Evolutionary conservation across 2,329 filamentous ascomycete genomes (phyloP), one percentile per base, ranked within the genome.

Genomic region (Microdochium nivale): DNA sequence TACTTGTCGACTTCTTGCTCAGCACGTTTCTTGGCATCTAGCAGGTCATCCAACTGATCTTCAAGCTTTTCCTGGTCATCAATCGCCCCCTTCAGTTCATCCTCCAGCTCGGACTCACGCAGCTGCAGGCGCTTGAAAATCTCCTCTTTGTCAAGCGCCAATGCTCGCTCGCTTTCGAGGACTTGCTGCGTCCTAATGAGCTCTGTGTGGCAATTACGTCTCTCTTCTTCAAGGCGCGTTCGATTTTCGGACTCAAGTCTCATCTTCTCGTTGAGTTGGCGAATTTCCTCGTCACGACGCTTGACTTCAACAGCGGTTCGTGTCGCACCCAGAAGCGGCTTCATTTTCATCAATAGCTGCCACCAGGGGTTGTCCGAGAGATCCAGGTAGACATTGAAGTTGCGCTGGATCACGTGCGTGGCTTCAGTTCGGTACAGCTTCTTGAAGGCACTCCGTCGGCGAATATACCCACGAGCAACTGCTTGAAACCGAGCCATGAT

Each of bases 61-160:
- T 99, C 94, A 1, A 99, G 79, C 51, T 86, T 85, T 64, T 97
- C 92, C 65, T 97, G 92, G 60, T 99, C 95, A 23, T 95, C 88
- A 54, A 97, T 83, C 27, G 92, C 92, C 37, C 88, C 92, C 35
- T 90, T 81, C 25, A 99, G 79, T 71, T 97, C 96, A 62, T 99
- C 95, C 50, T 86, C 88, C 3, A 99, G 79, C 65, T 99, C 92
- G 11, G 84, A 79, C 69, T 99, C 94, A n/a, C 94, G 87, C 50
- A 86, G 74, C 64, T 96, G 94, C 23, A 99, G 76, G n/a, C 95
- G 83, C 65, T 92, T 95, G 76, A 97, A 99, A 54, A 99, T 99
- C 62, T 99, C 94, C 65, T 99, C 95, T 66, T 99, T 99, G 69
- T 99, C 94, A 4, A 99, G 74, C 1, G 94, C 94, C 43, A 99